These are phyloP conservation scores for Furcasterigmium sp. DNA, from an alignment of 2,329 filamentous ascomycete species.

Conservation along the genomic window DNA sequence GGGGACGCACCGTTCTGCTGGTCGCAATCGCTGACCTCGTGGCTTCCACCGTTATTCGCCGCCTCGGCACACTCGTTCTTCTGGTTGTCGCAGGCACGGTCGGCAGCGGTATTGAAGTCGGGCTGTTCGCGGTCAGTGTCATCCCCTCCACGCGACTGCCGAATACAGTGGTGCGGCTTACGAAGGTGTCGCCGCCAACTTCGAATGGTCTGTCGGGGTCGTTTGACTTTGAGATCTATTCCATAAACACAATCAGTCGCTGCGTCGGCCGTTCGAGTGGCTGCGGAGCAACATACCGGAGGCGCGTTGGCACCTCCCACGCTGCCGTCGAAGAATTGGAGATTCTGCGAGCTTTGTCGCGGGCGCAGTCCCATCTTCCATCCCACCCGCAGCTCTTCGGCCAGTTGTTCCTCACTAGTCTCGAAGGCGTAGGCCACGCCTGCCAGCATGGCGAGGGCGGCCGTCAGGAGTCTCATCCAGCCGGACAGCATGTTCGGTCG, in stretches of 20 bases:
- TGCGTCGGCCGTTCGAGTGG: background rate
- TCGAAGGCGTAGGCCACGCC: conserved; percentile 13
- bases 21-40: conserved; percentile 39
- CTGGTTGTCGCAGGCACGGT: conserved; percentile 42
- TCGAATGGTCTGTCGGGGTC: conserved; percentile 34
- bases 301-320: conserved; percentile 31
- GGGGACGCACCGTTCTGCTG: conserved; percentile 34
- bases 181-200: conserved; percentile 39
- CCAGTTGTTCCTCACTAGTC: conserved; percentile 18
- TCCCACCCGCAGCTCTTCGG: conserved; percentile 21
- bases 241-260: background rate
- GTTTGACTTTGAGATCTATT: conserved; percentile 32
- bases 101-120: conserved; percentile 35
- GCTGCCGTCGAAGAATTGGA: conserved; percentile 35
- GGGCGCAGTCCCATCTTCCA: conserved; percentile 30
- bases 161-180: conserved; percentile 17
- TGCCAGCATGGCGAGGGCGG: conserved; percentile 1
- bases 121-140: conserved; percentile 20
- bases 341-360: conserved; percentile 23
- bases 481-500: background rate
- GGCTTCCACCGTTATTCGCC: conserved; percentile 29
- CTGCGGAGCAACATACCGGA: conserved; percentile 20
- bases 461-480: background rate
- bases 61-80: conserved; percentile 39
- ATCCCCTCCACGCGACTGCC: background rate